Evolutionary conservation across 1,139 yeast species (phyloP).

Genomic region (Yamadazyma atlantica): DNA sequence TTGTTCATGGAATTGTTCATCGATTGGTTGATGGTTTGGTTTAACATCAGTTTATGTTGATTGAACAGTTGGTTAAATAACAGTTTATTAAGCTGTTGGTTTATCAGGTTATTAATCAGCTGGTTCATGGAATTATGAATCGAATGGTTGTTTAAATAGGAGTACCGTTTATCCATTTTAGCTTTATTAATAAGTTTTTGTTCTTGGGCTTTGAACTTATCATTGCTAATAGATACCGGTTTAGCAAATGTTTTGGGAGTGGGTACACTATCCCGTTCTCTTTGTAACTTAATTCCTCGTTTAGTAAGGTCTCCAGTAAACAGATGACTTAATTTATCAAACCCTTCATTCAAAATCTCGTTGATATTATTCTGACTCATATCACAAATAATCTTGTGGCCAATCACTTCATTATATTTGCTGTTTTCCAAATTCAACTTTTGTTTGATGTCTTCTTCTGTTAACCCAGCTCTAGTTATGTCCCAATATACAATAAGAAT

Average conservation of each 20-base stretch:
- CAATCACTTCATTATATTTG: conserved; percentile 7
- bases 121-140: conserved; percentile 12
- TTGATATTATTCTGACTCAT: conserved; percentile 35
- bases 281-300: conserved; percentile 24
- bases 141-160: conserved; percentile 37
- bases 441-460: conserved; percentile 17
- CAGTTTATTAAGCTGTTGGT: conserved; percentile 4
- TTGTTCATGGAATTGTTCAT: conserved; percentile 1
- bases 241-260: conserved; percentile 5
- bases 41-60: conserved; percentile 3
- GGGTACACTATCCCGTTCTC: neutral
- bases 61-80: conserved; percentile 1
- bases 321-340: conserved; percentile 20
- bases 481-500: conserved; percentile 45
- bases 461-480: conserved; percentile 20
- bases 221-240: conserved; percentile 9
- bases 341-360: conserved; percentile 25
- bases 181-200: conserved; percentile 29
- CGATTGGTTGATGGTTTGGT: conserved; percentile 3
- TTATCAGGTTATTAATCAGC: conserved; percentile 7
- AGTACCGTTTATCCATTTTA: conserved; percentile 28
- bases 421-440: conserved; percentile 17
- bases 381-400: conserved; percentile 31
- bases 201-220: conserved; percentile 25
- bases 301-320: conserved; percentile 32